Evolutionary conservation across 768 basidiomycete genomes (phyloP).

Genomic region (Leccinellum luteum): DNA sequence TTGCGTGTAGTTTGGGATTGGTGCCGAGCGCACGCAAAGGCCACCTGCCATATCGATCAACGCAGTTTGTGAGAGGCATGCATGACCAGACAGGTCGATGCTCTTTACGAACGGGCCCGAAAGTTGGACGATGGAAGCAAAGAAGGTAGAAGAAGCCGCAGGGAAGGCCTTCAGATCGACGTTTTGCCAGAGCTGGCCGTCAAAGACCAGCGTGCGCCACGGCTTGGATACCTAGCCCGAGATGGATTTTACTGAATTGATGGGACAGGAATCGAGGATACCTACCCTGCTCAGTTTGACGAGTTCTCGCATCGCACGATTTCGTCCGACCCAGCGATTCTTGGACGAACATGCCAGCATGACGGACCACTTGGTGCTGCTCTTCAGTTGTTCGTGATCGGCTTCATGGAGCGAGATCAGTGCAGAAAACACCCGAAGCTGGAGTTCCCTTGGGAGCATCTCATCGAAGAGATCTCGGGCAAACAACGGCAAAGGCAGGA

Average conservation of each 20-base stretch:
- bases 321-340: constrained; percentile 72
- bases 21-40: constrained; percentile 45
- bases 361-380: constrained; percentile 56
- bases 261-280: constrained; percentile 19
- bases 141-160: constrained; percentile 45
- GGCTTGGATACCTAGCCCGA: constrained; percentile 63
- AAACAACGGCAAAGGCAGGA: constrained; percentile 44
- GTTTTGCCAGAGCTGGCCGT: constrained; percentile 82
- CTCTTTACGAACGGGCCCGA: constrained; percentile 64
- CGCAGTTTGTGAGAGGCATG: constrained; percentile 44
- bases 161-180: constrained; percentile 66
- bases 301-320: constrained; percentile 73
- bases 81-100: constrained; percentile 65
- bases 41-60: constrained; percentile 53
- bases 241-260: constrained; percentile 12
- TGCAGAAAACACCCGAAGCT: constrained; percentile 53
- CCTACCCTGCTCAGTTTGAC: constrained; percentile 77
- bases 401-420: constrained; percentile 58
- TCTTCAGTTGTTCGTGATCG: constrained; percentile 48
- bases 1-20: constrained; percentile 49
- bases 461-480: constrained; percentile 66
- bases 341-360: constrained; percentile 58
- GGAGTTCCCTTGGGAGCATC: constrained; percentile 68
- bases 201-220: constrained; percentile 75
- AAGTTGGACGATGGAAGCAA: constrained; percentile 50